Evolutionary conservation across 208 protist species (phyloP).

Genomic region (Wallacemonas sp.): DNA sequence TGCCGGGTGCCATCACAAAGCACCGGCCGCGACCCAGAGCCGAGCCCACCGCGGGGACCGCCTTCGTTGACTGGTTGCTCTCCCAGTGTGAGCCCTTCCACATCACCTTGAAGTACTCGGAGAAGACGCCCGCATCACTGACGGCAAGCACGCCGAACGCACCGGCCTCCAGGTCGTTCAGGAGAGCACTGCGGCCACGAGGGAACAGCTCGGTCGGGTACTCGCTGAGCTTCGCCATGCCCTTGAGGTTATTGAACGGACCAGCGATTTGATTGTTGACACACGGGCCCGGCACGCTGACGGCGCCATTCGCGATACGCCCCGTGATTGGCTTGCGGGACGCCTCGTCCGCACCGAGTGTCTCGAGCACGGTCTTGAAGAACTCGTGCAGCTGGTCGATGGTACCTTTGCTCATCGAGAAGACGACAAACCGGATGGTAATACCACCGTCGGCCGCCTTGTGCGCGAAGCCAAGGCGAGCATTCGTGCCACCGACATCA

Average conservation of each 20-base stretch:
- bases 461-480: conserved; percentile 61
- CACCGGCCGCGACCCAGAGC: conserved; percentile 45
- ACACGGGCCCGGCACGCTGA: conserved; percentile 67
- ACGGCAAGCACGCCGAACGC: conserved; percentile 64
- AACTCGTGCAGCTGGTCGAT: conserved; percentile 53
- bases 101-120: conserved; percentile 65
- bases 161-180: conserved; percentile 73
- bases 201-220: conserved; percentile 64
- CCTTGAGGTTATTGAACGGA: conserved; percentile 75
- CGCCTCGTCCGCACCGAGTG: conserved; percentile 25
- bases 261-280: conserved; percentile 41
- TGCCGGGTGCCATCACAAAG: conserved; percentile 61
- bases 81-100: conserved; percentile 70
- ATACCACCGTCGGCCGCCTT: conserved; percentile 13
- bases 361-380: conserved; percentile 36
- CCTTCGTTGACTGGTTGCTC: conserved; percentile 21
- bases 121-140: conserved; percentile 42
- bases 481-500: conserved; percentile 75
- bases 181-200: conserved; percentile 39
- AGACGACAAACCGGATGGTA: conserved; percentile 41
- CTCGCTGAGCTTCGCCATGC: conserved; percentile 39
- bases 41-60: conserved; percentile 17
- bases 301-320: conserved; percentile 43
- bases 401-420: conserved; percentile 47
- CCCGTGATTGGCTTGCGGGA: conserved; percentile 25